A percentile compares a stretch with the other conserved stretches of the same genome.
Conservation (phyloP, 2,329 filamentous ascomycete species). For the Colletotrichum shisoi region DNA sequence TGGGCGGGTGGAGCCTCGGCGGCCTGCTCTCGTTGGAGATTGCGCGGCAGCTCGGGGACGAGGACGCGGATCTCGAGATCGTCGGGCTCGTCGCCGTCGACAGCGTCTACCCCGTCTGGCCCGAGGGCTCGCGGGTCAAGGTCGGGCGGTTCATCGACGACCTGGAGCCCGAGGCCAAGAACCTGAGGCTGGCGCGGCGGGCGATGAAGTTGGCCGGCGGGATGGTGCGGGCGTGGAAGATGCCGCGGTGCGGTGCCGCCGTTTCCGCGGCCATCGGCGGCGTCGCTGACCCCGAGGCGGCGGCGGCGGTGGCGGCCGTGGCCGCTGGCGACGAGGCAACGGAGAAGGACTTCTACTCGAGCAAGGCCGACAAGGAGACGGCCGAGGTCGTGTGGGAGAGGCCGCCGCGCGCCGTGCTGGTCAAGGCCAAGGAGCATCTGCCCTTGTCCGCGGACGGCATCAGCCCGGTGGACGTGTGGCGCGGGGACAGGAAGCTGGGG, state of each 20-base stretch:
- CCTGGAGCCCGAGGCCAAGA: constrained; percentile 48
- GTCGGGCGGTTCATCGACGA: constrained; percentile 35
- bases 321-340: neutral
- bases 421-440: constrained; percentile 56
- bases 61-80: constrained; percentile 49
- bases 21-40: constrained; percentile 62
- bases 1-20: constrained; percentile 66
- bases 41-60: constrained; percentile 51
- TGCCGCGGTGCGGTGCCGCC: constrained; percentile 48
- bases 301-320: neutral
- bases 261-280: neutral
- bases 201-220: constrained; percentile 55
- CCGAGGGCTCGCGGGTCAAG: constrained; percentile 35
- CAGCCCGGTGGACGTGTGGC: constrained; percentile 54
- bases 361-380: constrained; percentile 32
- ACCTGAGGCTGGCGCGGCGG: constrained; percentile 48
- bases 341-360: constrained; percentile 22
- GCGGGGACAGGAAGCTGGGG: constrained; percentile 54
- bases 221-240: constrained; percentile 53
- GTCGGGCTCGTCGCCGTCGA: constrained; percentile 63
- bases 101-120: constrained; percentile 52
- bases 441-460: constrained; percentile 45
- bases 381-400: constrained; percentile 39
- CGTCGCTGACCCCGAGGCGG: no score
- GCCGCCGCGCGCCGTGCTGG: constrained; percentile 54